Evolutionary conservation across 768 basidiomycete genomes (phyloP), one percentile per base, ranked within the genome.

Genomic region (Trametes cingulata): DNA sequence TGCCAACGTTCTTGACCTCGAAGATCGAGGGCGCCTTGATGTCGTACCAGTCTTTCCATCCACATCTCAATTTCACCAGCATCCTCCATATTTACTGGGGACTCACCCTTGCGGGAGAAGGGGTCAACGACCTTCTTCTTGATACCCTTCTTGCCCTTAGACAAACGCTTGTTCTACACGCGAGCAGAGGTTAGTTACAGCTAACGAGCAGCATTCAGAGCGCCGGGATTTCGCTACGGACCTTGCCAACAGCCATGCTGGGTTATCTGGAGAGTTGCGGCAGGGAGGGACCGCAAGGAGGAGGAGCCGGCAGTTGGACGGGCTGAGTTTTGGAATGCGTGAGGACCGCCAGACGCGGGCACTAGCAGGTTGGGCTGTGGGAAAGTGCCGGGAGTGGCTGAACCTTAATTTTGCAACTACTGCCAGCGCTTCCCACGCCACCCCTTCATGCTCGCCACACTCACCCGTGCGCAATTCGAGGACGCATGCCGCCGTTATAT

Each of bases 101-200:
- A 64, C 79, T 61, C 69, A 95, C 96, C 96, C 81, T 99, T 99
- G 83, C 97, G 89, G 67, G 96, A 89, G 90, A 99, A 97, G 65
- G 97, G 95, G 85, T 99, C 97, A 65, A 99, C 94, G 75, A 97
- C 95, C 88, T 98, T 97, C 84, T 98, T 99, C 94, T 99, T 99
- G 83, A 98, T 88, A 76, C 93, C 94, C 83, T 95, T 95, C 86
- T 95, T 95, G 71, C 94, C 94, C 82, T 97, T 97, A 50, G 94
- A 95, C 69, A 95, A 85, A 75, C 94, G 88, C 81, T 99, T 99
- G 82, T 98, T 98, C 93, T 98, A 67, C 14, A 49, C 42, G 37
- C 40, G 24, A 66, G 49, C 25, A 57, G 59, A 22, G 10, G 15
- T 50, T 43, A 61, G 48, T 39, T 41, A 12, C 14, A 6, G n/a